Conservation (phyloP, 2,329 filamentous ascomycete genomes). For the Exophiala xenobiotica region DNA sequence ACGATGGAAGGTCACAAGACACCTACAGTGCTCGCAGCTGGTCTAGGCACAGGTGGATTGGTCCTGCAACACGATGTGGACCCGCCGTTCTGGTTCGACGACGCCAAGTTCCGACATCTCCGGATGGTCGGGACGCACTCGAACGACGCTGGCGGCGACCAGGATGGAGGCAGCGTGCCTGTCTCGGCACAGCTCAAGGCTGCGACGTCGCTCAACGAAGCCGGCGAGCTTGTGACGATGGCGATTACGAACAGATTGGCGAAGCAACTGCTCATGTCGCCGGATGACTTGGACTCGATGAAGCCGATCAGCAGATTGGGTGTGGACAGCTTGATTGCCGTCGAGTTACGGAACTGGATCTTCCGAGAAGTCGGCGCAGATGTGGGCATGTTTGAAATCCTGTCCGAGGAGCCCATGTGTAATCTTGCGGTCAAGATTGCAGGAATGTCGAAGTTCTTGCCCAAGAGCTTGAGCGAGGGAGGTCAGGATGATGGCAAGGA, state of each 20-base stretch:
- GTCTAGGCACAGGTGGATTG: conserved; percentile 2
- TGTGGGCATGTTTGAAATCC: conserved; percentile 13
- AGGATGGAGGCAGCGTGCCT: conserved; percentile 36
- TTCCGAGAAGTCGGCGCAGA: conserved; percentile 21
- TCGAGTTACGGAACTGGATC: conserved; percentile 34
- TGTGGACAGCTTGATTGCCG: conserved; percentile 34
- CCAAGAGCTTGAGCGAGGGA: conserved; percentile 3
- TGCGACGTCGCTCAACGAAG: conserved; percentile 47
- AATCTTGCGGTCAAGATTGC: conserved; percentile 4
- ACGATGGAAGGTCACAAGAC: not conserved
- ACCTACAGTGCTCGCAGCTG: conserved; percentile 7
- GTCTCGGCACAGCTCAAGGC: conserved; percentile 48
- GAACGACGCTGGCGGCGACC: conserved; percentile 17
- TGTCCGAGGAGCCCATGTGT: conserved; percentile 30
- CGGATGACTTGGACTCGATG: conserved; percentile 48
- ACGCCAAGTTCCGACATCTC: conserved; percentile 54
- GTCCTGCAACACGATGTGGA: not conserved
- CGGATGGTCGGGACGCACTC: conserved; percentile 1
- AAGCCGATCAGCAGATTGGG: conserved; percentile 28
- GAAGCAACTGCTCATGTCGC: conserved; percentile 50
- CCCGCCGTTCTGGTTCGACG: conserved; percentile 3
- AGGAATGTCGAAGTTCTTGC: conserved; percentile 1
- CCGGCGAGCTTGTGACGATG: conserved; percentile 46
- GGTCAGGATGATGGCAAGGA: not conserved
- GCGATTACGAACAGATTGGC: conserved; percentile 52